Evolutionary conservation across 1,284 basidiomycete genomes (phyloP), one percentile per base, ranked within the genome.

Genomic region (Puccinia coronata): DNA sequence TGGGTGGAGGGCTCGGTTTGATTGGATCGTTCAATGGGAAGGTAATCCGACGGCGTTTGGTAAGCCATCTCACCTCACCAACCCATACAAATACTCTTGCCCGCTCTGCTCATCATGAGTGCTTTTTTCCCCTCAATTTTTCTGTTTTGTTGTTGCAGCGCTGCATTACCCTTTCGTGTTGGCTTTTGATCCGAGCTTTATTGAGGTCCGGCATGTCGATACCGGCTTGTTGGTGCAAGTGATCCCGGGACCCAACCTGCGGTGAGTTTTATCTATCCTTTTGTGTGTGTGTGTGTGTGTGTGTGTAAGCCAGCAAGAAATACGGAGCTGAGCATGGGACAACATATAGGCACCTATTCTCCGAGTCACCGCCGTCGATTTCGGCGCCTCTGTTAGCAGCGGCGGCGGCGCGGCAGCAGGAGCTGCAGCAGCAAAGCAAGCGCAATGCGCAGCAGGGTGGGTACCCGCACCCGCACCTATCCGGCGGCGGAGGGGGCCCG

Each of bases 21-120:
- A 94, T 82, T 98, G 97, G 89, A 94, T 96, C 89, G 92, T 99
- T 34, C 90, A 94, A 84, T 99, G 97, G 97, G 96, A 99, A 87
- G 97, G 97, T 4, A 89, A 90, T 63, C 97, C 97, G 0, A 93
- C 93, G 1, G 92, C 92, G 36, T 99, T 99, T 85, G 95, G 95
- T 96, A 84, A 86, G 92, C 43, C 87, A 1, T 69, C 23, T 41
- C 18, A n/a, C n/a, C 16, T 34, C 34, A 63, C 34, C 31, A 81
- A 73, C 83, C 80, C 69, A 70, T 2, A 39, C 9, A 51, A 51
- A 72, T n/a, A n/a, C n/a, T n/a, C n/a, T n/a, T n/a, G n/a, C n/a
- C n/a, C n/a, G n/a, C n/a, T n/a, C n/a, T n/a, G n/a, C n/a, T n/a
- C n/a, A n/a, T n/a, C n/a, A 61, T 47, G 39, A n/a, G 84, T 28